phyloP scores from a whole-genome alignment of 2,329 filamentous ascomycete genomes.

The Emydomyces testavorans region DNA sequence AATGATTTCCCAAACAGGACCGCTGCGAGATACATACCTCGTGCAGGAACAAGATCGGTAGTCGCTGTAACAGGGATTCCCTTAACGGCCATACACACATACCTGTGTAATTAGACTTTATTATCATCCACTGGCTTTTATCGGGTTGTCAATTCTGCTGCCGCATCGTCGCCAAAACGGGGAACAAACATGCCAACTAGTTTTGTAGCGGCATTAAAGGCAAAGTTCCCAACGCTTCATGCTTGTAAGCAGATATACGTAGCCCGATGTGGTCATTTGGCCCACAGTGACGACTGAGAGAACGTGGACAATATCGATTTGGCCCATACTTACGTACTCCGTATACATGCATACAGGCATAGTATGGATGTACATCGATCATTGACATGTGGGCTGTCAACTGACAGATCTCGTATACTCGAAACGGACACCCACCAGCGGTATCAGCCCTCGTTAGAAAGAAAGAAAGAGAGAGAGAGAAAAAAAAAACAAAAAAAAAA shows the following conservation, averaged over 20 bases:
- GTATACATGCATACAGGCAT: not conserved
- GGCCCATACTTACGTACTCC: not conserved
- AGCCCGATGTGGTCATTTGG: not conserved
- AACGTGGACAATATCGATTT: constrained; percentile 6
- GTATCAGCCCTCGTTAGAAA: not conserved
- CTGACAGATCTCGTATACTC: not conserved
- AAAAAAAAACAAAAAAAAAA: too few species aligned
- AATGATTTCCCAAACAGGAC: not conserved
- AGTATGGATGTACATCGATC: not conserved
- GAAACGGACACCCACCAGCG: not conserved
- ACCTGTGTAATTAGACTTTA: too few species aligned
- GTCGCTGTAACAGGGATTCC: not conserved
- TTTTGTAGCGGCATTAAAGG: not conserved
- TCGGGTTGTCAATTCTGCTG: not conserved
- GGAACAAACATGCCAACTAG: not conserved
- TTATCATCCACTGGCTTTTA: not conserved
- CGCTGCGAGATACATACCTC: not conserved
- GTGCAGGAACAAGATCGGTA: not conserved
- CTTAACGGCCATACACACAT: too few species aligned
- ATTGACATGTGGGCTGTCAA: not conserved
- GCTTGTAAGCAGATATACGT: not conserved
- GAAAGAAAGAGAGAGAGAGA: not conserved
- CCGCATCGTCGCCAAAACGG: not conserved
- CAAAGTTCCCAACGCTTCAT: not conserved
- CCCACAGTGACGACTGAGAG: not conserved